These are phyloP conservation scores for Chenopodium quinoa DNA, from an alignment of 148 eudicot species.

Conservation along the genomic window DNA sequence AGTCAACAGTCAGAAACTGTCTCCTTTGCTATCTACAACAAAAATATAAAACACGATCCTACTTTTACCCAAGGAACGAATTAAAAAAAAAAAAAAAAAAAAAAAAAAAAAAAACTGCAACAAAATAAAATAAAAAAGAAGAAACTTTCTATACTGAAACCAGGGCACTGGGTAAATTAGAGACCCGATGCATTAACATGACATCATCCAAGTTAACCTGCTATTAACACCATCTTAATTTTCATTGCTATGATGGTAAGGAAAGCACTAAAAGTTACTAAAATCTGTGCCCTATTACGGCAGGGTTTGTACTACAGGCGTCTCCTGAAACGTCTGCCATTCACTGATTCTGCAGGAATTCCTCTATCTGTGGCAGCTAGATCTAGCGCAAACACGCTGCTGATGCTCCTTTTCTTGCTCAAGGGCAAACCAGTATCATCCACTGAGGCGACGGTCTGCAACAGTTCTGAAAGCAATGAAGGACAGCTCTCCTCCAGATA, in stretches of 20 bases:
- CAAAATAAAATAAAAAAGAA: not conserved
- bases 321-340: slow-evolving; percentile 52
- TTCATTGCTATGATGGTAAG: slow-evolving; percentile 6
- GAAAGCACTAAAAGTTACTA: slow-evolving; percentile 5
- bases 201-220: slow-evolving; percentile 13
- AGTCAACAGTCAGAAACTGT: slow-evolving; percentile 16
- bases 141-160: slow-evolving; percentile 12
- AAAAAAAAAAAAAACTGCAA: not conserved
- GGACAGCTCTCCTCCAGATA: slow-evolving; percentile 69
- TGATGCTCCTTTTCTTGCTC: slow-evolving; percentile 70
- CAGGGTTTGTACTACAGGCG: slow-evolving; percentile 34
- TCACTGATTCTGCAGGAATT: slow-evolving; percentile 41
- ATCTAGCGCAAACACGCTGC: slow-evolving; percentile 72
- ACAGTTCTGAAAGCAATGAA: slow-evolving; percentile 51
- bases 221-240: slow-evolving; percentile 17
- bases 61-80: not conserved
- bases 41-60: not conserved
- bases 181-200: not conserved
- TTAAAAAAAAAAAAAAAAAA: not conserved
- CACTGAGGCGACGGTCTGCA: slow-evolving; percentile 54
- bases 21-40: slow-evolving; percentile 30
- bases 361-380: slow-evolving; percentile 48
- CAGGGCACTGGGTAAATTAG: not conserved
- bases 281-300: not conserved
- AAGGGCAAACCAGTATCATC: slow-evolving; percentile 40